Percentiles rank a stretch among this genome's conserved stretches.
These are phyloP conservation scores for Dioscorea zingiberensis DNA, from an alignment of 106 monocot genomes.

Conservation along the genomic window DNA sequence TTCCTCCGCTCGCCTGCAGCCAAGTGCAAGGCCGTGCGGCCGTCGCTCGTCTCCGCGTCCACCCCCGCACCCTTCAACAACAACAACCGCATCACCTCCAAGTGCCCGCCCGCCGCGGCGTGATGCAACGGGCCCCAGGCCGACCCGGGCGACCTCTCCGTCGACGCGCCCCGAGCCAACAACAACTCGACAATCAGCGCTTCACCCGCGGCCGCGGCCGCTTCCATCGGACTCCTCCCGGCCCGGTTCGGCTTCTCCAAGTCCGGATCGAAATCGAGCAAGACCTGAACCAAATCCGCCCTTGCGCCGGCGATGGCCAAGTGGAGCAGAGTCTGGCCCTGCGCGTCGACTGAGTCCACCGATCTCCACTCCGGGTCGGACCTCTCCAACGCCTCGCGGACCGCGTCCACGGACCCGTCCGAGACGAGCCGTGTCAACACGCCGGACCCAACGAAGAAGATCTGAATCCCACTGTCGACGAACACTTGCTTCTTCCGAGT, in stretches of 20 bases:
- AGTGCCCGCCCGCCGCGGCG: slow-evolving; percentile 28
- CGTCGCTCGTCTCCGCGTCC: slow-evolving; percentile 28
- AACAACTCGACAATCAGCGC: slow-evolving; percentile 44
- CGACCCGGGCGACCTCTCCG: slow-evolving; percentile 16
- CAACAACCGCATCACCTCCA: slow-evolving; percentile 32
- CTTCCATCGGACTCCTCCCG: slow-evolving; percentile 40
- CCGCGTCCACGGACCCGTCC: slow-evolving; percentile 28
- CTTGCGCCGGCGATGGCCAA: slow-evolving; percentile 31
- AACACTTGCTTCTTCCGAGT: slow-evolving; percentile 55
- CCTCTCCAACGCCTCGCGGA: slow-evolving; percentile 38
- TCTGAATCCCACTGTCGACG: slow-evolving; percentile 28
- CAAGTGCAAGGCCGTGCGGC: slow-evolving; percentile 38
- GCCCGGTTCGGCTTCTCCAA: slow-evolving; percentile 21
- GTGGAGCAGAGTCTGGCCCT: slow-evolving; percentile 36
- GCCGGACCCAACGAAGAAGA: slow-evolving; percentile 40
- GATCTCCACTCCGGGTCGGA: slow-evolving; percentile 47
- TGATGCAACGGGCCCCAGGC: slow-evolving; percentile 30
- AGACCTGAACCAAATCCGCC: slow-evolving; percentile 46
- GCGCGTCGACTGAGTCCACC: slow-evolving; percentile 32
- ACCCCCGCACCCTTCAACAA: slow-evolving; percentile 24
- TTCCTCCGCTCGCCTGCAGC: slow-evolving; percentile 22
- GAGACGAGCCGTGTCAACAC: slow-evolving; percentile 34
- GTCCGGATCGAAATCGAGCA: slow-evolving; percentile 46
- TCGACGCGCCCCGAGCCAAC: slow-evolving; percentile 23
- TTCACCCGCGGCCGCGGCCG: slow-evolving; percentile 40